Conservation (phyloP, 2,329 filamentous ascomycete genomes). For the Sarocladium brachiariae region DNA sequence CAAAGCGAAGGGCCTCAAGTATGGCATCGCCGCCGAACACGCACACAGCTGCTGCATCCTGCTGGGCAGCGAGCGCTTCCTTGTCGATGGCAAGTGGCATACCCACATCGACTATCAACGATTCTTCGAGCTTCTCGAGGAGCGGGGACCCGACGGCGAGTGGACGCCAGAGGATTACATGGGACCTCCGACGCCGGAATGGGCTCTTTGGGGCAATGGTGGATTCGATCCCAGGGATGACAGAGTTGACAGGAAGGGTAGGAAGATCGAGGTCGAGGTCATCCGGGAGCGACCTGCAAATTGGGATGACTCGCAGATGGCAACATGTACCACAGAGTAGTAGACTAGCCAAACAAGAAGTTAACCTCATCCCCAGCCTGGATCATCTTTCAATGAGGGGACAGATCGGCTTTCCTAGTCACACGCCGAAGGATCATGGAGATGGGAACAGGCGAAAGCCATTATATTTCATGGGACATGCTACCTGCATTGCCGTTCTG, state of each 20-base stretch:
- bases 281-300: constrained; percentile 23
- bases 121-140: constrained; percentile 81
- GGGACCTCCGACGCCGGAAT: constrained; percentile 76
- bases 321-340: neutral
- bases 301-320: constrained; percentile 4
- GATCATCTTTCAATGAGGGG: no score
- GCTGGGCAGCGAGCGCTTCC: constrained; percentile 76
- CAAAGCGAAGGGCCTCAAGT: constrained; percentile 61
- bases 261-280: constrained; percentile 45
- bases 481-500: constrained; percentile 25
- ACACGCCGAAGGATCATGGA: no score
- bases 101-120: constrained; percentile 84
- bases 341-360: neutral
- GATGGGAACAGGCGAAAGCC: no score
- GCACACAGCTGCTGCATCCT: constrained; percentile 91
- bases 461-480: constrained; percentile 16
- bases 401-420: no score
- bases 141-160: constrained; percentile 54
- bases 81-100: constrained; percentile 73
- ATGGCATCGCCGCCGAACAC: constrained; percentile 92
- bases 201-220: constrained; percentile 91
- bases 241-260: constrained; percentile 80
- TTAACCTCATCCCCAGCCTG: neutral
- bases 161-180: constrained; percentile 91
- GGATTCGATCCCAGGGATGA: constrained; percentile 90